These are phyloP conservation scores for Psilocybe azurescens DNA, from an alignment of 768 basidiomycete species.

Conservation along the genomic window DNA sequence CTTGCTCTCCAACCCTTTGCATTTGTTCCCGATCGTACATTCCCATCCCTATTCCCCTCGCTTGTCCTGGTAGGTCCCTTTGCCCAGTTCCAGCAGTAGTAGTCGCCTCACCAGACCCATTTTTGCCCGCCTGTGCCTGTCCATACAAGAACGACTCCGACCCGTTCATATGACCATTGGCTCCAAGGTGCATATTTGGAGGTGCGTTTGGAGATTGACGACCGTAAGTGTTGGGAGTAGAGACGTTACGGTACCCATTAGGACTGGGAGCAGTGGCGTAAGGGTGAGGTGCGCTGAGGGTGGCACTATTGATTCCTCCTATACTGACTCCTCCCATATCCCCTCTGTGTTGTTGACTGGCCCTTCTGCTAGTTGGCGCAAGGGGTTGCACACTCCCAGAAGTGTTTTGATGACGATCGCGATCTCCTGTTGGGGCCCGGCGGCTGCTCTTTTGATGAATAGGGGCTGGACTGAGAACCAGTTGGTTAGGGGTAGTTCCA, in stretches of 20 bases:
- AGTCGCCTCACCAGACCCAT: slow-evolving; percentile 55
- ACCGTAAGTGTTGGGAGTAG: slow-evolving; percentile 50
- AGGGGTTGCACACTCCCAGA: slow-evolving; percentile 71
- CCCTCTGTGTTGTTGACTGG: slow-evolving; percentile 63
- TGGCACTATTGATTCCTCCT: slow-evolving; percentile 40
- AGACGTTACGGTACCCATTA: slow-evolving; percentile 54
- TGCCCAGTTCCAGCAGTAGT: slow-evolving; percentile 44
- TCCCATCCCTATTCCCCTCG: slow-evolving; percentile 49
- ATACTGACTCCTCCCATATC: slow-evolving; percentile 43
- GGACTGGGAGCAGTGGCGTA: slow-evolving; percentile 71
- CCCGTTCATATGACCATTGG: slow-evolving; percentile 53
- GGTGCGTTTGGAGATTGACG: slow-evolving; percentile 57
- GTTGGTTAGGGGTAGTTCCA: slow-evolving; percentile 57
- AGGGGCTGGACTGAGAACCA: slow-evolving; percentile 69
- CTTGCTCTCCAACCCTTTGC: slow-evolving; percentile 61
- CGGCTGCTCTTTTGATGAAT: slow-evolving; percentile 66
- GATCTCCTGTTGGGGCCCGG: slow-evolving; percentile 54
- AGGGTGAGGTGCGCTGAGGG: slow-evolving; percentile 66
- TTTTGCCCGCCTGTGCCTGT: slow-evolving; percentile 53
- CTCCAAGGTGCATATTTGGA: slow-evolving; percentile 39
- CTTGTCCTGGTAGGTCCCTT: slow-evolving; percentile 37
- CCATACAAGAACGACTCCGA: slow-evolving; percentile 77
- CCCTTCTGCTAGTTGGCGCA: slow-evolving; percentile 68
- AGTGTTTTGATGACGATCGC: slow-evolving; percentile 54
- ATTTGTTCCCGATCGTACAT: slow-evolving; percentile 72